Conservation (phyloP, 108 stramenopile genomes). For the Nitzschia sp. region DNA sequence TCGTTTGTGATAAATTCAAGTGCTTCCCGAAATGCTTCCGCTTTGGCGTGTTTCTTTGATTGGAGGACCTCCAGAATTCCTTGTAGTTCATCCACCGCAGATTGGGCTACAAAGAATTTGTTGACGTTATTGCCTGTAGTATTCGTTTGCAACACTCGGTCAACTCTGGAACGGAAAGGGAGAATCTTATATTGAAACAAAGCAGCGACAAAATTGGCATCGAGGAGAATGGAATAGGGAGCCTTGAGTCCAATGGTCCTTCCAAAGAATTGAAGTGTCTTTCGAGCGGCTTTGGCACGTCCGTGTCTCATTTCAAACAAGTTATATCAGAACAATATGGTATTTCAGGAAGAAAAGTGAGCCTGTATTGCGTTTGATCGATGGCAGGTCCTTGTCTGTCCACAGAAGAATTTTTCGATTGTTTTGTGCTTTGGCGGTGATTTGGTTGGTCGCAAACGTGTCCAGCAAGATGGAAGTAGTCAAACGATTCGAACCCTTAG, state of each 20-base stretch:
- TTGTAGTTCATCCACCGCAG: conserved; percentile 28
- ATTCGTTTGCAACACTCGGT: conserved; percentile 36
- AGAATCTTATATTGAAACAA: conserved; percentile 59
- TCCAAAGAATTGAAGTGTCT: conserved; percentile 76
- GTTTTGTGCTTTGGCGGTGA: too few relatives aligned
- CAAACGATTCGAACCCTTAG: too few relatives aligned
- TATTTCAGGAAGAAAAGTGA: too few relatives aligned
- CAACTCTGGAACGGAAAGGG: conserved; percentile 50
- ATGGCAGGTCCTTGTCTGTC: too few relatives aligned
- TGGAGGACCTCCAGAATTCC: conserved; percentile 15
- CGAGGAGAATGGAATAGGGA: conserved; percentile 69
- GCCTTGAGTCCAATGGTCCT: conserved; percentile 63
- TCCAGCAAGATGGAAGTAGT: too few relatives aligned
- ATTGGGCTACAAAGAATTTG: conserved; percentile 28
- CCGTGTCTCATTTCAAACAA: conserved; percentile 73
- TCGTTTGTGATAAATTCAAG: conserved; percentile 28
- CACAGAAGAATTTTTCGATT: too few relatives aligned
- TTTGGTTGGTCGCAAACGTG: too few relatives aligned
- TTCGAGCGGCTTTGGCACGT: conserved; percentile 77
- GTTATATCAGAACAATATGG: neutral
- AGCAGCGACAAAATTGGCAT: conserved; percentile 74
- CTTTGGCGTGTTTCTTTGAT: conserved; percentile 23
- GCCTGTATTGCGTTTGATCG: too few relatives aligned
- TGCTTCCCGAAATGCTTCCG: conserved; percentile 35
- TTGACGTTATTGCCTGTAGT: neutral